Evolutionary conservation across 805 yeast genomes (phyloP).

Genomic region (Sugiyamaella marilandica): DNA sequence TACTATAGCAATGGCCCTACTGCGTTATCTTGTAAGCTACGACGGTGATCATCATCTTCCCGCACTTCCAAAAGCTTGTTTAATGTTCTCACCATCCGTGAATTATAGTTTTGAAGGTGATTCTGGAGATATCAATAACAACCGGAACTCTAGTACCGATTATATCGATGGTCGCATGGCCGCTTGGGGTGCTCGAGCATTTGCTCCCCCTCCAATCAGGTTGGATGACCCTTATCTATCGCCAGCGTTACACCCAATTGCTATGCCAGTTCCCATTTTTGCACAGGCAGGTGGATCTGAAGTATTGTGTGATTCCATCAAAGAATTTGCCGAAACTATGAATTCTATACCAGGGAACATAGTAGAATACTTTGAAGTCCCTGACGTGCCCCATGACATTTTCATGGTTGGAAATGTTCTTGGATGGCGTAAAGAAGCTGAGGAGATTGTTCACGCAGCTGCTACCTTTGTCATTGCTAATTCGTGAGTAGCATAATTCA

Average conservation of each 20-base stretch:
- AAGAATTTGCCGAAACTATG: not conserved
- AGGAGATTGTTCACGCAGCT: not conserved
- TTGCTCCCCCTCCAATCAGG: conserved; percentile 4
- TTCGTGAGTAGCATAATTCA: too few species aligned
- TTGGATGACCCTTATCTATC: conserved; percentile 1
- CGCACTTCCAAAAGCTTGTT: conserved; percentile 1
- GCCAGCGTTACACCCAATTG: conserved; percentile 2
- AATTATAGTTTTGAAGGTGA: conserved; percentile 4
- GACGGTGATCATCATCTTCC: not conserved
- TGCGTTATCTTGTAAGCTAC: not conserved
- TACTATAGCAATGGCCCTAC: conserved; percentile 1
- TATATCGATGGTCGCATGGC: conserved; percentile 5
- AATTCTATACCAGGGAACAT: not conserved
- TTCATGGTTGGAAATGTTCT: conserved; percentile 2
- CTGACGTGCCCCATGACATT: conserved; percentile 1
- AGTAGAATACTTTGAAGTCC: not conserved
- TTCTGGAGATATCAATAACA: not conserved
- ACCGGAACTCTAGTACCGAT: not conserved
- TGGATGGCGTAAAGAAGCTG: conserved; percentile 3
- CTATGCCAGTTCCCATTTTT: conserved; percentile 2
- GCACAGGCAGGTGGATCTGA: conserved; percentile 2
- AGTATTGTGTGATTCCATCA: not conserved
- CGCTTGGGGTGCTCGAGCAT: conserved; percentile 5
- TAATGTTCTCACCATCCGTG: conserved; percentile 1
- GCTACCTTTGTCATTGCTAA: not conserved